phyloP scores from a whole-genome alignment of 345 rosid species.

The Hibiscus tridactylites region DNA sequence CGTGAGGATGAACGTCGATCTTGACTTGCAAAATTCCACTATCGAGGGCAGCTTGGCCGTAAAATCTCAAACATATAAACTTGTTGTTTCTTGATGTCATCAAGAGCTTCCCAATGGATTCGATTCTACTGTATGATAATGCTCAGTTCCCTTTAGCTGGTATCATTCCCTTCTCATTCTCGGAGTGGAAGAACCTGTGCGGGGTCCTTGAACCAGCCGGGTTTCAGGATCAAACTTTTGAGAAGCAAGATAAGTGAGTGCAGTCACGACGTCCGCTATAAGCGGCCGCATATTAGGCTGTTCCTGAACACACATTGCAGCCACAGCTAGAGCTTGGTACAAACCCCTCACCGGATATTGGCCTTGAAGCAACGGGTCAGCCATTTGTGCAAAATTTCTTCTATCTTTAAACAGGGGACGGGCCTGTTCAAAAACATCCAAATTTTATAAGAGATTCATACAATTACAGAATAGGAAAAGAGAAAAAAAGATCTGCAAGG shows the following conservation, averaged over 20 bases:
- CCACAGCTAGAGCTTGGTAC: conserved; percentile 70
- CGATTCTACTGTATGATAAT: neutral
- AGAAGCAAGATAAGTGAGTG: conserved; percentile 54
- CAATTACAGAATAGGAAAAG: too few relatives aligned
- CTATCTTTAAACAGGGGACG: conserved; percentile 60
- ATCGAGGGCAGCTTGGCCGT: neutral
- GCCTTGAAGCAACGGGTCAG: conserved; percentile 57
- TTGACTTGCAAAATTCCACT: neutral
- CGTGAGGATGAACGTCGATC: neutral
- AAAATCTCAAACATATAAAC: neutral
- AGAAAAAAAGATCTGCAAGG: too few relatives aligned
- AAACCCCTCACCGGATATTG: conserved; percentile 54
- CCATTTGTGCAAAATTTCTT: conserved; percentile 61
- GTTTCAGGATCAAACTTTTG: conserved; percentile 41
- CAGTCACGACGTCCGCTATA: conserved; percentile 65
- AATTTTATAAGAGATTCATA: neutral
- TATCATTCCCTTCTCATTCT: conserved; percentile 36
- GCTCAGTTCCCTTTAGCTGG: neutral
- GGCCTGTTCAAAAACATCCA: conserved; percentile 33
- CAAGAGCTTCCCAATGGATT: neutral
- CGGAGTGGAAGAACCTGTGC: conserved; percentile 32
- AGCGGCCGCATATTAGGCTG: conserved; percentile 66
- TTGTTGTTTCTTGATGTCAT: neutral
- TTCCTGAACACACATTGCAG: conserved; percentile 74
- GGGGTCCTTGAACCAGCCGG: conserved; percentile 25